Base-by-base conservation (phyloP, 371 early-diverging fungal species). In the Mucor irregularis region DNA sequence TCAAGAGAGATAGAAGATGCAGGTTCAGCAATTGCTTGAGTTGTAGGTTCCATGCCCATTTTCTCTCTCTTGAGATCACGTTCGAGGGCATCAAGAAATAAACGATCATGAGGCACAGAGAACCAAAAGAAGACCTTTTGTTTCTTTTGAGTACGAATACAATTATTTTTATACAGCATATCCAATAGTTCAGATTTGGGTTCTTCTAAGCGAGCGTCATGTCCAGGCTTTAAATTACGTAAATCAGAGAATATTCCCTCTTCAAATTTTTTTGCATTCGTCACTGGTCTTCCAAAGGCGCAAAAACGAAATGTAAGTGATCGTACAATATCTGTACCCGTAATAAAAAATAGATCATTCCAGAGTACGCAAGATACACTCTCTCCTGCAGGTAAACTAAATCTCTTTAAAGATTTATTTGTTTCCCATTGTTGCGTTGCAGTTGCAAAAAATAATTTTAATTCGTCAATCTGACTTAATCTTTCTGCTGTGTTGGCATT, bases 51-150 rank as follows among this genome's bases (percentile, higher is more conserved):
- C 29, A 87, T 73, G 4, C 91, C 92, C 64, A 88, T 81, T 29
- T 90, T 85, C 78, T 98, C 99, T 46, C 99, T 86, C 77, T 98
- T 95, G 28, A 99, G 74, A 73, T 99, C 99, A 46, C 99, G 88
- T 75, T 99, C 99, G 33, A 99, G 84, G 17, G 99, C 99, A 78
- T 99, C 99, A 50, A 94, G 85, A 68, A 96, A 96, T 39, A 98
- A 84, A 34, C 93, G 79, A 74, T 99, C 99, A 75, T 98, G 98
- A 16, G 95, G 96, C 5, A 99, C 99, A 31, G 94, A 91, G 73
- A 91, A 93, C 99, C 99, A 99, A 71, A 88, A 97, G 73, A 99
- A 99, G 14, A 99, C 99, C 64, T 99, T 99, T 72, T 96, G 97
- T 77, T 99, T 99, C 84, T 99, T 99, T 76, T 99, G 99, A 7